These are phyloP conservation scores for Filobasidium floriforme DNA, from an alignment of 768 basidiomycete species.

Conservation along the genomic window DNA sequence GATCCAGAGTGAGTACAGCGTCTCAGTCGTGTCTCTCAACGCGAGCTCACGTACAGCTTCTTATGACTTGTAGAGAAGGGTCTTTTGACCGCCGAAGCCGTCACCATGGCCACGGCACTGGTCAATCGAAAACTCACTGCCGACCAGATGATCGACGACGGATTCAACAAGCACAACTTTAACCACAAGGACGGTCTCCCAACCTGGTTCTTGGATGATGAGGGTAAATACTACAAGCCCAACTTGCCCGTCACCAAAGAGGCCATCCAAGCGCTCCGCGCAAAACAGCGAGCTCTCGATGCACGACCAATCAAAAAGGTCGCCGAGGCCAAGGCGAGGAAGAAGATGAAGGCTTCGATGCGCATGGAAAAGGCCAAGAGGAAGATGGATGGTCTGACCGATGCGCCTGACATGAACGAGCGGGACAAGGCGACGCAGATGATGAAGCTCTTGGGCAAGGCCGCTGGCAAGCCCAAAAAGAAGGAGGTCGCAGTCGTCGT, in stretches of 20 bases:
- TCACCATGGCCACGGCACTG: conserved; percentile 80
- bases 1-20: conserved; percentile 55
- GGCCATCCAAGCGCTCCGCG: conserved; percentile 72
- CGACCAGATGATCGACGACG: conserved; percentile 83
- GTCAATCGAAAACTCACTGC: conserved; percentile 84
- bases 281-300: conserved; percentile 85
- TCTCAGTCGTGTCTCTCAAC: not conserved
- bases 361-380: conserved; percentile 85
- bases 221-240: conserved; percentile 80
- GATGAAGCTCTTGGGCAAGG: conserved; percentile 67
- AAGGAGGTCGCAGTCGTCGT: conserved; percentile 76
- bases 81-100: conserved; percentile 76
- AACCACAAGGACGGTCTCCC: conserved; percentile 88
- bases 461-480: conserved; percentile 50
- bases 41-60: not conserved
- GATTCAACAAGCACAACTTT: conserved; percentile 87
- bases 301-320: conserved; percentile 98
- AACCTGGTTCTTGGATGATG: conserved; percentile 95
- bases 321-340: conserved; percentile 94
- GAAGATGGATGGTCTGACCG: conserved; percentile 87
- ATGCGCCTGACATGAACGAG: conserved; percentile 73
- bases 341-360: conserved; percentile 80
- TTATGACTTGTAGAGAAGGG: conserved; percentile 57
- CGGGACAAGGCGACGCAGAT: conserved; percentile 89
- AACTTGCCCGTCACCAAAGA: conserved; percentile 98